A percentile compares a stretch with the other conserved stretches of the same genome.
These are phyloP conservation scores for Fusarium torulosum DNA, from an alignment of 2,329 filamentous ascomycete genomes.

Conservation along the genomic window DNA sequence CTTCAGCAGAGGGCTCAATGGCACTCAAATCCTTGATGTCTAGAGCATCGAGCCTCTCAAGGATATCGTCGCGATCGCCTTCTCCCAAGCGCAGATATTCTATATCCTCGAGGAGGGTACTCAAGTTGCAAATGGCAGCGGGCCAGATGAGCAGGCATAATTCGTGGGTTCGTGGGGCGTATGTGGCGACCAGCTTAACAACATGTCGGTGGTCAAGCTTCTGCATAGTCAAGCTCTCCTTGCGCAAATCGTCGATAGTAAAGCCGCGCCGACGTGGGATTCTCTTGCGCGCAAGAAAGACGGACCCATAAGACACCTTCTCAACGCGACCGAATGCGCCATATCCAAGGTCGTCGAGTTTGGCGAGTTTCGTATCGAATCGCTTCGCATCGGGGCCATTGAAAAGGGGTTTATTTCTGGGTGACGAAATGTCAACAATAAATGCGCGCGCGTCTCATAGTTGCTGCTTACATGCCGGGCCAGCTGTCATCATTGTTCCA, in stretches of 20 bases:
- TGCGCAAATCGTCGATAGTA: conserved; percentile 57
- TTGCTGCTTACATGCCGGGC: conserved; percentile 51
- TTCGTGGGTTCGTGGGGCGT: conserved; percentile 56
- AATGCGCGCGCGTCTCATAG: neutral
- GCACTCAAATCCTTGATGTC: conserved; percentile 55
- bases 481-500: conserved; percentile 53
- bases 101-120: conserved; percentile 58
- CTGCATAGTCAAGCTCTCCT: conserved; percentile 62
- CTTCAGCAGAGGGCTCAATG: conserved; percentile 48
- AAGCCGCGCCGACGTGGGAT: conserved; percentile 54
- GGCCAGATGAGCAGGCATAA: conserved; percentile 63
- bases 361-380: conserved; percentile 51
- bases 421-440: conserved; percentile 14
- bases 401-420: conserved; percentile 51
- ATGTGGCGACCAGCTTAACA: conserved; percentile 62
- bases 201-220: conserved; percentile 62
- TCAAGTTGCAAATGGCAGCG: conserved; percentile 61
- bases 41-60: conserved; percentile 55
- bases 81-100: conserved; percentile 55
- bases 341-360: conserved; percentile 55
- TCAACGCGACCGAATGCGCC: conserved; percentile 61
- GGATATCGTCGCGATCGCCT: conserved; percentile 57
- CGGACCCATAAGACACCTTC: conserved; percentile 56
- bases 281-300: conserved; percentile 61
- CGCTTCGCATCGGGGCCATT: conserved; percentile 51